phyloP scores from a whole-genome alignment of 2,329 filamentous ascomycete species.

The Penicillium sp. region DNA sequence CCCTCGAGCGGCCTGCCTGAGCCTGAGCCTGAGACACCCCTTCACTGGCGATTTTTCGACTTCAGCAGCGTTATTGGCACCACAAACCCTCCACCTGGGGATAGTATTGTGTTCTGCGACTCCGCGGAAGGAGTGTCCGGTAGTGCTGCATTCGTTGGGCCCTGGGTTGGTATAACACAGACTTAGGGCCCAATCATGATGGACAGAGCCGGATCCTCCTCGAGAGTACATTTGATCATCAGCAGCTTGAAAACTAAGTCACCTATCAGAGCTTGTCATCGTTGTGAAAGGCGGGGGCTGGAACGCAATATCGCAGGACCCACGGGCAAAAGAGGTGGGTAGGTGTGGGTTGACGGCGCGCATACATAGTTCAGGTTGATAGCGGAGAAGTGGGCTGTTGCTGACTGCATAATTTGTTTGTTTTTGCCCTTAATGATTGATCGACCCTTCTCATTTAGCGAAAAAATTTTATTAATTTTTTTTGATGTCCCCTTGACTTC shows the following conservation, averaged over 20 bases:
- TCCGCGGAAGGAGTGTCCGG: constrained; percentile 26
- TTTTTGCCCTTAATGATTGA: not conserved
- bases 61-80: constrained; percentile 33
- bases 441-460: not conserved
- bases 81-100: constrained; percentile 28
- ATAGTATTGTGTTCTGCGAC: constrained; percentile 35
- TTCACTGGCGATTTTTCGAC: constrained; percentile 13
- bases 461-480: constrained; percentile 3
- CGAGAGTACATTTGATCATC: constrained; percentile 20
- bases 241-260: constrained; percentile 27
- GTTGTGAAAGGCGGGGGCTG: not conserved
- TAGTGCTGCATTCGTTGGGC: constrained; percentile 21
- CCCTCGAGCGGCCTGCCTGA: not conserved
- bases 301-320: not conserved
- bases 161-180: constrained; percentile 25
- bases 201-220: constrained; percentile 19
- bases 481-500: not conserved
- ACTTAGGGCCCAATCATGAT: constrained; percentile 22
- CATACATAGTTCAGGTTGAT: not conserved
- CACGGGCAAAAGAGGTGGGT: constrained; percentile 9
- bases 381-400: not conserved
- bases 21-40: not conserved
- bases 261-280: not conserved
- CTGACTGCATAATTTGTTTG: constrained; percentile 11
- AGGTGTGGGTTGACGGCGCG: constrained; percentile 1